phyloP scores from a whole-genome alignment of 2,329 filamentous ascomycete genomes.

The Penicillium aurantiogriseum region DNA sequence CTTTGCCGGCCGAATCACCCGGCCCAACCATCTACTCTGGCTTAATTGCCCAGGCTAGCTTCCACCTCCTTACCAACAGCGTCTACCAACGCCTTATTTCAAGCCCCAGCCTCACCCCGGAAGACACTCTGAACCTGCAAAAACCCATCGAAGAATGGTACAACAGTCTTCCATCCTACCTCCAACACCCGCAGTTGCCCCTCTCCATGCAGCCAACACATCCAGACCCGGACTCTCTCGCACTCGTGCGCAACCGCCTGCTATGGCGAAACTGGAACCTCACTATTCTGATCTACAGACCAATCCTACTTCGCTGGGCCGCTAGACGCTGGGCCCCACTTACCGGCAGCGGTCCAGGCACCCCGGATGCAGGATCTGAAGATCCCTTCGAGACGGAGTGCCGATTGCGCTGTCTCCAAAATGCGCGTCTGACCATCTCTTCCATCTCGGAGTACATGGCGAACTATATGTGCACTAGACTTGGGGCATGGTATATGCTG shows the following conservation, averaged over 20 bases:
- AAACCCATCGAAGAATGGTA: constrained; percentile 47
- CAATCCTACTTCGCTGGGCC: constrained; percentile 44
- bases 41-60: constrained; percentile 43
- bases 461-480: constrained; percentile 40
- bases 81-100: constrained; percentile 48
- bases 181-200: constrained; percentile 33
- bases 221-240: constrained; percentile 37
- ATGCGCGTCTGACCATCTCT: constrained; percentile 42
- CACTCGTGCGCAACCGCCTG: constrained; percentile 41
- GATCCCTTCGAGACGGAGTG: constrained; percentile 41
- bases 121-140: constrained; percentile 43
- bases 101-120: constrained; percentile 40
- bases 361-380: constrained; percentile 28
- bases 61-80: constrained; percentile 46
- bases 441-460: constrained; percentile 45
- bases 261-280: constrained; percentile 47
- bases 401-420: constrained; percentile 41
- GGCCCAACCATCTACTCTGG: constrained; percentile 46
- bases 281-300: constrained; percentile 45
- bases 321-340: constrained; percentile 35
- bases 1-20: constrained; percentile 37
- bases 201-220: constrained; percentile 24
- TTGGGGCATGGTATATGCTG: constrained; percentile 48
- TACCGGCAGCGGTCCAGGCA: constrained; percentile 19
- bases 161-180: constrained; percentile 41